A percentile compares a stretch with the other conserved stretches of the same genome.
Evolutionary conservation across 768 basidiomycete genomes (phyloP).

Genomic region (Boletus fagicola): DNA sequence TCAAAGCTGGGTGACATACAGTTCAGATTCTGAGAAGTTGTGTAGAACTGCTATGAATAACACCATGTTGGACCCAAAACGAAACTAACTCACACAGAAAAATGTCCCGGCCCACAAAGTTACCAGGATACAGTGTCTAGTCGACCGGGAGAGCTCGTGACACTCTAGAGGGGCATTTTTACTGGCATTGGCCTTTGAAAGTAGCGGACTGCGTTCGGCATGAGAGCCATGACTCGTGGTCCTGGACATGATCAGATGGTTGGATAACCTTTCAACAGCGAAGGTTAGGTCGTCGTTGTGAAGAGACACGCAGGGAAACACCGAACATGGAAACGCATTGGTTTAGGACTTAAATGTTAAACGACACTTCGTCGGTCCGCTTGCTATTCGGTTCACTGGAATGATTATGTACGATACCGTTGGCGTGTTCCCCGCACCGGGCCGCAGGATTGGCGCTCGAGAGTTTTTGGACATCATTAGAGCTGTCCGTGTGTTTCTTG

Average conservation of each 20-base stretch:
- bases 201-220: conserved; percentile 27
- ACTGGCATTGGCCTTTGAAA: conserved; percentile 5
- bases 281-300: no score
- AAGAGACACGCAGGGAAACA: not conserved
- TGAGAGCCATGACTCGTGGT: not conserved
- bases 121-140: conserved; percentile 57
- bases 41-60: not conserved
- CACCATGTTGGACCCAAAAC: no score
- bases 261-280: not conserved
- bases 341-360: not conserved
- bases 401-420: not conserved
- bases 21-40: conserved; percentile 14
- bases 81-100: conserved; percentile 51
- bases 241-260: not conserved
- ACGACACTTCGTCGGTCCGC: not conserved
- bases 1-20: conserved; percentile 3
- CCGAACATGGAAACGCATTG: not conserved
- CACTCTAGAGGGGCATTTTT: conserved; percentile 39
- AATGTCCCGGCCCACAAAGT: conserved; percentile 69
- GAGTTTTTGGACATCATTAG: no score
- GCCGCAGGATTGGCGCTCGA: no score
- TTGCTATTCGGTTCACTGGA: not conserved
- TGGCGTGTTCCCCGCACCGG: no score
- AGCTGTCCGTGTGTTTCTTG: no score
- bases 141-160: conserved; percentile 54